Conservation (phyloP, 805 yeast genomes). For the Candida patagonica region DNA sequence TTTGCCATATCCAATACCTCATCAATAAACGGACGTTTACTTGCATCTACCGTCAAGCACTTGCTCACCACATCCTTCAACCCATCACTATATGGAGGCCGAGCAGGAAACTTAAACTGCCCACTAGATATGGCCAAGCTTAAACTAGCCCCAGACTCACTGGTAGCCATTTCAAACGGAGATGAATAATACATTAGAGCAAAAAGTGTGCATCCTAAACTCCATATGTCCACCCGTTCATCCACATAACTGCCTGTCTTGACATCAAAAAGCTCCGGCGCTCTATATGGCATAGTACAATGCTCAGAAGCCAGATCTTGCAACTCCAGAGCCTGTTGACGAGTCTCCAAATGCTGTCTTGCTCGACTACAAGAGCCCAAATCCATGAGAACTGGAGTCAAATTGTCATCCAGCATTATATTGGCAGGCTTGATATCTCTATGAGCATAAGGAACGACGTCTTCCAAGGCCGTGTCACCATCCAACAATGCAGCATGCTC, state of each 20-base stretch:
- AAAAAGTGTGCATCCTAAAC: conserved; percentile 77
- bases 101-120: conserved; percentile 46
- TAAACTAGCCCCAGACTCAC: conserved; percentile 72
- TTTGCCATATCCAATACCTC: conserved; percentile 8
- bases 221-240: conserved; percentile 84
- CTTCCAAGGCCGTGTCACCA: conserved; percentile 42
- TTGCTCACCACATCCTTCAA: conserved; percentile 45
- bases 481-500: conserved; percentile 18
- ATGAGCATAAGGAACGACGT: conserved; percentile 67
- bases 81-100: conserved; percentile 44
- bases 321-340: conserved; percentile 64
- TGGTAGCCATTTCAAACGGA: conserved; percentile 81
- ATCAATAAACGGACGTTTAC: conserved; percentile 54
- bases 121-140: conserved; percentile 67
- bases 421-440: conserved; percentile 86
- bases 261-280: conserved; percentile 83
- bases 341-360: conserved; percentile 39
- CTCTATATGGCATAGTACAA: conserved; percentile 78
- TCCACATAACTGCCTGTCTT: conserved; percentile 54
- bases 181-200: conserved; percentile 68
- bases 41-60: conserved; percentile 58
- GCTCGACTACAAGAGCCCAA: conserved; percentile 73
- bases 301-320: conserved; percentile 79
- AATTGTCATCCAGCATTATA: conserved; percentile 67
- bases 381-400: conserved; percentile 72